phyloP scores from a whole-genome alignment of 1,284 basidiomycete genomes.

The Grifola frondosa region DNA sequence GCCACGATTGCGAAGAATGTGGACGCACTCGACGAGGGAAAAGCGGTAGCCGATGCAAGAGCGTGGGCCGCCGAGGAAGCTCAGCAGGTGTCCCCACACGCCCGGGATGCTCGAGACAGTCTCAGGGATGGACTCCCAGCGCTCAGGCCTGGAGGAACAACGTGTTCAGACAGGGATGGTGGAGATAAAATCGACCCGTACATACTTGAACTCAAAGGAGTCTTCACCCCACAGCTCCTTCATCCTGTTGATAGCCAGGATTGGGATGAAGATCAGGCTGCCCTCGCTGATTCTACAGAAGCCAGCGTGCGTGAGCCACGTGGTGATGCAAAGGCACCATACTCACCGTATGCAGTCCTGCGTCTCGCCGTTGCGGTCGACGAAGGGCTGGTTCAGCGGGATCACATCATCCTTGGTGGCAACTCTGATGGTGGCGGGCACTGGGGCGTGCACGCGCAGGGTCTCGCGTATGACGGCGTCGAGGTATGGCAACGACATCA shows the following conservation, averaged over 20 bases:
- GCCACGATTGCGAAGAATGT: not conserved
- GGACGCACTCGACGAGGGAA: slow-evolving; percentile 58
- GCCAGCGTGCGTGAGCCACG: too few species aligned
- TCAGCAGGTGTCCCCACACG: slow-evolving; percentile 55
- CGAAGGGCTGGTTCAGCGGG: slow-evolving; percentile 31
- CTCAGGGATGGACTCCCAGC: slow-evolving; percentile 52
- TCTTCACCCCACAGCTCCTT: slow-evolving; percentile 58
- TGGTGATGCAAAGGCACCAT: not conserved
- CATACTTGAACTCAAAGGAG: slow-evolving; percentile 48
- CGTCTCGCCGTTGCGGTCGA: slow-evolving; percentile 27
- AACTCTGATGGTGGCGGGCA: slow-evolving; percentile 53
- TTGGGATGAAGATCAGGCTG: slow-evolving; percentile 47
- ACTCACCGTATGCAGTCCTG: slow-evolving; percentile 28
- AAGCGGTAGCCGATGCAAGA: slow-evolving; percentile 73
- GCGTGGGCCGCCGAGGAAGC: slow-evolving; percentile 59
- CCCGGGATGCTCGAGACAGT: slow-evolving; percentile 48
- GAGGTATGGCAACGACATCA: slow-evolving; percentile 58
- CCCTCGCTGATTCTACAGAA: slow-evolving; percentile 43
- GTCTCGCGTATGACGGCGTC: slow-evolving; percentile 70
- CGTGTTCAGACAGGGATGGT: not conserved
- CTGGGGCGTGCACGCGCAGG: slow-evolving; percentile 65
- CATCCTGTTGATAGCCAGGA: slow-evolving; percentile 45
- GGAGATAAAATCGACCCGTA: too few species aligned
- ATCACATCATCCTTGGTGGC: slow-evolving; percentile 50
- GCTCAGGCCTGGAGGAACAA: slow-evolving; percentile 45